A percentile compares a stretch with the other conserved stretches of the same genome.
Evolutionary conservation across 805 yeast genomes (phyloP).

Genomic region (Ogataea populi-albae): DNA sequence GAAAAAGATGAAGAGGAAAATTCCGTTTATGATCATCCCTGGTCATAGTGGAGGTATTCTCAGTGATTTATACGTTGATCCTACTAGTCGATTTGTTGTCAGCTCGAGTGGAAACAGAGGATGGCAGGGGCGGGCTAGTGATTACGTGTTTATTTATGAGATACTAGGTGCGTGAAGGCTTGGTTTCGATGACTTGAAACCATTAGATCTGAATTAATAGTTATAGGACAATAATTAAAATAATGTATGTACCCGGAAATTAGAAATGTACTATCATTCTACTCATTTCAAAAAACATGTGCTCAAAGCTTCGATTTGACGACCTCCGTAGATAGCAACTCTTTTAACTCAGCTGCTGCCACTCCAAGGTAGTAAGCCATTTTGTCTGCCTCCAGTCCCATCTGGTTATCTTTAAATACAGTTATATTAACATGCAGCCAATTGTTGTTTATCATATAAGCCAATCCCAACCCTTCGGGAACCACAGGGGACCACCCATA

Average conservation of each 20-base stretch:
- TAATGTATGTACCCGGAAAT: background rate
- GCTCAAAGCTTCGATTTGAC: constrained; percentile 27
- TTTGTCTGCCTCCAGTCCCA: constrained; percentile 52
- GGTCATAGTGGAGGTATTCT: constrained; percentile 95
- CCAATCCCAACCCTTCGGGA: constrained; percentile 91
- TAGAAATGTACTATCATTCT: no score
- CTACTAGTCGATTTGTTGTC: constrained; percentile 81
- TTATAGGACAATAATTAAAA: constrained; percentile 1
- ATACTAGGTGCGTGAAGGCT: constrained; percentile 46
- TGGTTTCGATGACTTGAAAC: no score
- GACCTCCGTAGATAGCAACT: constrained; percentile 41
- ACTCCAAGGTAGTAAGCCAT: constrained; percentile 67
- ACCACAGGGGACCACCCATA: constrained; percentile 97
- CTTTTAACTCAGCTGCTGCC: constrained; percentile 79
- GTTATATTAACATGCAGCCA: constrained; percentile 85
- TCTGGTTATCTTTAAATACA: constrained; percentile 59
- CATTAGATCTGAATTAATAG: background rate
- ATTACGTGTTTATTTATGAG: constrained; percentile 78
- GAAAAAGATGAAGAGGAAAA: constrained; percentile 36
- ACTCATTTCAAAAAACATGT: background rate
- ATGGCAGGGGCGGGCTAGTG: constrained; percentile 84
- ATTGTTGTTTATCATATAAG: constrained; percentile 86
- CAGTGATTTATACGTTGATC: constrained; percentile 76
- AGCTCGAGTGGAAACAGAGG: constrained; percentile 95
- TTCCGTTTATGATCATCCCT: constrained; percentile 88